These are phyloP conservation scores for Plasmodium billcollinsi DNA, from an alignment of 169 alveolate species.

Conservation along the genomic window DNA sequence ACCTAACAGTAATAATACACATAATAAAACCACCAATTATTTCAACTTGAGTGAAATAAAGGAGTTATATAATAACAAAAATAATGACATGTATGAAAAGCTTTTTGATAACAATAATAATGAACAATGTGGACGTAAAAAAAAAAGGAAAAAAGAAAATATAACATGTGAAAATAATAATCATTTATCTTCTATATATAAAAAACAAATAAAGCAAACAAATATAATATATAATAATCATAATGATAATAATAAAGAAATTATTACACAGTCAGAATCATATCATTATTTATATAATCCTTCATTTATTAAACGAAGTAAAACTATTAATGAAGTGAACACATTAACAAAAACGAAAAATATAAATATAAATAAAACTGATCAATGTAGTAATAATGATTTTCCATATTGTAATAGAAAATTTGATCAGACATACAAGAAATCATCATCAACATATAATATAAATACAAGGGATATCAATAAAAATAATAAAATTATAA, in stretches of 20 bases:
- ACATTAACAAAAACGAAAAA: background rate
- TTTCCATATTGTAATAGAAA: slow-evolving; percentile 8
- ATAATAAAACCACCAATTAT: slow-evolving; percentile 34
- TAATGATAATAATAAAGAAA: background rate
- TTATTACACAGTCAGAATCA: slow-evolving; percentile 2
- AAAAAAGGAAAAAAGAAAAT: slow-evolving; percentile 46
- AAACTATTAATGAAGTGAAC: background rate
- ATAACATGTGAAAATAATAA: background rate
- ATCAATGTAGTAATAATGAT: slow-evolving; percentile 2
- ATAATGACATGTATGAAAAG: slow-evolving; percentile 31
- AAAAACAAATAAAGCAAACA: slow-evolving; percentile 7
- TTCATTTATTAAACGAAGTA: background rate
- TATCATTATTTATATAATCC: background rate
- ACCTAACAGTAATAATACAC: slow-evolving; percentile 8
- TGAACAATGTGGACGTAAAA: slow-evolving; percentile 1
- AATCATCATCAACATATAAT: background rate
- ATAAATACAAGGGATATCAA: background rate
- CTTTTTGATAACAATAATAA: slow-evolving; percentile 18
- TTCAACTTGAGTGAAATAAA: slow-evolving; percentile 49
- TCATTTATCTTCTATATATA: background rate
- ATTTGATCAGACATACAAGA: slow-evolving; percentile 47
- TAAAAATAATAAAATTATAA: background rate
- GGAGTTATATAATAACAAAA: slow-evolving; percentile 13
- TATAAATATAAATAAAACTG: background rate
- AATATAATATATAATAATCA: background rate